These are phyloP conservation scores for Peziza echinospora DNA, from an alignment of 495 filamentous ascomycete genomes.

Conservation along the genomic window DNA sequence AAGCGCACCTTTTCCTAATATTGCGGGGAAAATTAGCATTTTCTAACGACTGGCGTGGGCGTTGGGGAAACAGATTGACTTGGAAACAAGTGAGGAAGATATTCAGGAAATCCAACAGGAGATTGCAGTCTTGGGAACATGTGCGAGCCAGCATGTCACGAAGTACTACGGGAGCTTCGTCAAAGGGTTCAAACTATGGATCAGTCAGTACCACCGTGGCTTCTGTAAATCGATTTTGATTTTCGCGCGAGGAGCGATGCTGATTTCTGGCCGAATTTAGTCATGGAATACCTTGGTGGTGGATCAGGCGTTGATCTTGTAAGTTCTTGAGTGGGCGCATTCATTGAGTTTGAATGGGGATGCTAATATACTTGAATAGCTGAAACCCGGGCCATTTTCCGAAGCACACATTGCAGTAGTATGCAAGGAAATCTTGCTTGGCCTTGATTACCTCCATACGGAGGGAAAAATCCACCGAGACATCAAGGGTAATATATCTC, in stretches of 20 bases:
- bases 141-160: slow-evolving; percentile 84
- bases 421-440: slow-evolving; percentile 66
- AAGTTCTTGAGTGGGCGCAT: too few relatives aligned
- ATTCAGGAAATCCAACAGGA: slow-evolving; percentile 98
- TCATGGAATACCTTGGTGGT: slow-evolving; percentile 20
- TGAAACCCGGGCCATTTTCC: slow-evolving; percentile 78
- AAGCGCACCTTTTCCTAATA: slow-evolving; percentile 8
- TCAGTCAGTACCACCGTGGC: slow-evolving; percentile 25
- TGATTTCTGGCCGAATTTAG: slow-evolving; percentile 6
- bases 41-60: slow-evolving; percentile 32
- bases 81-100: slow-evolving; percentile 95
- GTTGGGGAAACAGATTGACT: slow-evolving; percentile 78
- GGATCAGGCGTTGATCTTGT: slow-evolving; percentile 19
- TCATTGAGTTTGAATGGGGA: too few relatives aligned
- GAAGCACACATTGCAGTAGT: slow-evolving; percentile 94
- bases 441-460: slow-evolving; percentile 76
- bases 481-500: slow-evolving; percentile 73
- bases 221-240: not conserved
- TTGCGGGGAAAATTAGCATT: slow-evolving; percentile 1
- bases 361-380: too few relatives aligned
- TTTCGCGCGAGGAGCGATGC: not conserved
- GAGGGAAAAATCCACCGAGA: slow-evolving; percentile 94
- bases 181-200: slow-evolving; percentile 91
- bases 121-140: slow-evolving; percentile 84
- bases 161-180: slow-evolving; percentile 93